Conservation (phyloP, 306 rosid species). For the apple (Malus domestica) region DNA sequence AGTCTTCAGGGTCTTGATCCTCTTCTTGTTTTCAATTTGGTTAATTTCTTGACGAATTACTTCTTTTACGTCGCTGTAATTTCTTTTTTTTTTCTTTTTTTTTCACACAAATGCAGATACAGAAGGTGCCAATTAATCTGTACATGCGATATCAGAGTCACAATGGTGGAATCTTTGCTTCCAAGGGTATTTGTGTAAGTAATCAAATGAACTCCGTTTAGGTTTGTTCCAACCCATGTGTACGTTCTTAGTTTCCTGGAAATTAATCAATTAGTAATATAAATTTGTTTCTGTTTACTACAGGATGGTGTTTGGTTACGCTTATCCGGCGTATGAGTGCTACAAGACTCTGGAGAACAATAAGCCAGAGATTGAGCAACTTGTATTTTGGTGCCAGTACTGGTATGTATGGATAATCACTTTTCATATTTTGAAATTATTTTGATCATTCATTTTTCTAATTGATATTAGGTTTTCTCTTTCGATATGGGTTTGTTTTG, state of each 20-base stretch:
- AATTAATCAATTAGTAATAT: neutral
- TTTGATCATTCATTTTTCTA: too few species aligned
- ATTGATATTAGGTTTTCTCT: neutral
- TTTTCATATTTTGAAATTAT: neutral
- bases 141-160: neutral
- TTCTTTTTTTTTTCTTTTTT: too few species aligned
- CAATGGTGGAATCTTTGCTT: slow-evolving; percentile 24
- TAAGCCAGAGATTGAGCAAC: slow-evolving; percentile 18
- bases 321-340: slow-evolving; percentile 44
- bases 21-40: neutral
- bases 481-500: neutral
- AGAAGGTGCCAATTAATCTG: neutral
- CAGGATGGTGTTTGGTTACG: slow-evolving; percentile 42
- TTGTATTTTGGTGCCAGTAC: slow-evolving; percentile 33
- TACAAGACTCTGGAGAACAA: slow-evolving; percentile 27
- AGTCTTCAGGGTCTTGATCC: neutral
- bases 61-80: neutral
- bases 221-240: neutral
- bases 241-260: neutral
- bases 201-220: neutral
- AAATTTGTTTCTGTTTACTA: neutral
- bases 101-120: neutral
- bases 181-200: slow-evolving; percentile 21
- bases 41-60: neutral
- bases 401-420: slow-evolving; percentile 14